A percentile compares a stretch with the other conserved stretches of the same genome.
These are phyloP conservation scores for Firmiana major DNA, from an alignment of 345 rosid genomes.

Conservation along the genomic window DNA sequence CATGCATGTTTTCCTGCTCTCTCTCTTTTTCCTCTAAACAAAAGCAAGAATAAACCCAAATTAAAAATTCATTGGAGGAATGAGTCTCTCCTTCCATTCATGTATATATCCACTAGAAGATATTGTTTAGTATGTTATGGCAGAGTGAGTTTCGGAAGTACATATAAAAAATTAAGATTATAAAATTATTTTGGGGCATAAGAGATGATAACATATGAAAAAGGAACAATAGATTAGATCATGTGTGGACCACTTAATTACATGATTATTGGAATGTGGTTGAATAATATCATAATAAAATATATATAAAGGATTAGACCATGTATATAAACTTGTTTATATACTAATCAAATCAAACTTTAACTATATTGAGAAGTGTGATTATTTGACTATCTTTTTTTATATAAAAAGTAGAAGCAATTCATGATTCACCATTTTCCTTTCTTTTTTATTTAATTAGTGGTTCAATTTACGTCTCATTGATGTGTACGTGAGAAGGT, in stretches of 20 bases:
- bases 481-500: no score
- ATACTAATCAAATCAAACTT: slow-evolving; percentile 3
- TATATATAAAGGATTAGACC: neutral
- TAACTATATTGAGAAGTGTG: neutral
- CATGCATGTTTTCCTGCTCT: slow-evolving; percentile 19
- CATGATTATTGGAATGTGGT: slow-evolving; percentile 6
- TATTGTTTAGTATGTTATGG: neutral
- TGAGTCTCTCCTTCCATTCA: slow-evolving; percentile 2
- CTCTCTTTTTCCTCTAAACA: neutral
- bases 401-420: no score
- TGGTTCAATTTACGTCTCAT: no score
- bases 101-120: neutral
- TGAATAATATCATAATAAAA: slow-evolving; percentile 2
- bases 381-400: no score
- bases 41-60: neutral
- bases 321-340: neutral
- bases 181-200: no score
- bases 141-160: neutral
- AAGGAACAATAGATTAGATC: neutral
- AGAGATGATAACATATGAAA: no score
- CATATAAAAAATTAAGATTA: no score
- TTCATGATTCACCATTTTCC: no score
- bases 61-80: neutral
- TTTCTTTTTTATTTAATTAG: no score
- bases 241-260: neutral